Evolutionary conservation across 208 protist genomes (phyloP).

Genomic region (Strigomonas culicis): DNA sequence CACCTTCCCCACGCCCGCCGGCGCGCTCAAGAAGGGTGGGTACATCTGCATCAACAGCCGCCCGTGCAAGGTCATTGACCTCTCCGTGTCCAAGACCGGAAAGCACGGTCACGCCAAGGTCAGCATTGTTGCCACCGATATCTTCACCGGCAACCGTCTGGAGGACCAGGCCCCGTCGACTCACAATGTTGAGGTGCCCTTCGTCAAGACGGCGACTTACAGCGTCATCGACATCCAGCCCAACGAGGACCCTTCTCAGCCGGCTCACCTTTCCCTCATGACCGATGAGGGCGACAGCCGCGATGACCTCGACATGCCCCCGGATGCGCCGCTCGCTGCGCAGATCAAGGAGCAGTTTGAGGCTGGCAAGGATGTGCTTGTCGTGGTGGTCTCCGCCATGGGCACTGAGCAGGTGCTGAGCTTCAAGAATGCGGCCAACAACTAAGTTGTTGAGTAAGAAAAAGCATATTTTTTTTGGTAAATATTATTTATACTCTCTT

Average conservation of each 20-base stretch:
- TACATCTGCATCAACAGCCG: constrained; percentile 87
- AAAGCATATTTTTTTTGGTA: constrained; percentile 2
- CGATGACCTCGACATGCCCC: constrained; percentile 95
- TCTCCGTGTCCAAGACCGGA: constrained; percentile 98
- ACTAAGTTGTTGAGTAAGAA: constrained; percentile 27
- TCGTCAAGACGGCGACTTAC: constrained; percentile 95
- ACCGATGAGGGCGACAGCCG: constrained; percentile 91
- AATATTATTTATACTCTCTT: constrained; percentile 5
- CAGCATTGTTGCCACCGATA: constrained; percentile 96
- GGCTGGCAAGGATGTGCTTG: constrained; percentile 92
- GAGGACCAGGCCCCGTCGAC: constrained; percentile 97
- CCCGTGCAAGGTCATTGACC: constrained; percentile 98
- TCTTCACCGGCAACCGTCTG: constrained; percentile 98
- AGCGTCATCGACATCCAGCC: constrained; percentile 92
- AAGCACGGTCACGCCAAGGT: constrained; percentile 99
- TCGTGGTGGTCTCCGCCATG: constrained; percentile 94
- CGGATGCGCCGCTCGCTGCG: constrained; percentile 83
- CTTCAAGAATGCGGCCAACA: constrained; percentile 90
- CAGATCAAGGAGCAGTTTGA: constrained; percentile 92
- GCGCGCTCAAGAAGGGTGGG: constrained; percentile 89
- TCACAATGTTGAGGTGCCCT: constrained; percentile 96
- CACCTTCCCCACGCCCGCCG: constrained; percentile 85
- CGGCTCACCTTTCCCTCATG: constrained; percentile 87
- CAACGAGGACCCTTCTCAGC: constrained; percentile 79
- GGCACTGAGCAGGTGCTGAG: constrained; percentile 93